phyloP scores from a whole-genome alignment of 2,329 filamentous ascomycete species.

The Celoporthe dispersa region DNA sequence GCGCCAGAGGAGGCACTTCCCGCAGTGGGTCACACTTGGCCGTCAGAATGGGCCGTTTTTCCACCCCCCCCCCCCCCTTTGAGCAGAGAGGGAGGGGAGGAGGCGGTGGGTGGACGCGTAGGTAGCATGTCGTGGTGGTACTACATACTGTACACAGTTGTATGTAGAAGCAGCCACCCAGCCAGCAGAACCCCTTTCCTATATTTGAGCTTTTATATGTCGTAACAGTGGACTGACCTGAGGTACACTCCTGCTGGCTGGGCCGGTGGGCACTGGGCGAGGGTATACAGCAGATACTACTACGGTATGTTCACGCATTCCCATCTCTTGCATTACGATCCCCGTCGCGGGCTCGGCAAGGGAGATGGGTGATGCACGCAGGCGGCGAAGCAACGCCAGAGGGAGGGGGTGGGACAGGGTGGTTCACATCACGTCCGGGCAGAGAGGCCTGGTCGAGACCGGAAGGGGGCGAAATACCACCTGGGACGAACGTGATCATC shows the following conservation, averaged over 20 bases:
- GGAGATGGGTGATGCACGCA: background rate
- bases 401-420: background rate
- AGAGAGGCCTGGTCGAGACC: too few species aligned
- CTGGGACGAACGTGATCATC: background rate
- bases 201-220: background rate
- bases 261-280: background rate
- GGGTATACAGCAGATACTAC: background rate
- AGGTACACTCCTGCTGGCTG: background rate
- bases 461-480: background rate
- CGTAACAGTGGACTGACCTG: background rate
- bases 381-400: background rate
- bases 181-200: background rate
- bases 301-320: background rate
- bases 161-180: background rate
- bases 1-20: slow-evolving; percentile 9
- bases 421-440: background rate
- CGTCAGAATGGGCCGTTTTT: background rate
- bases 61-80: background rate
- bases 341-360: background rate
- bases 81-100: background rate
- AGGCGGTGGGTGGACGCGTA: background rate
- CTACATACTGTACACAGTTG: background rate
- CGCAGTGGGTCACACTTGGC: background rate
- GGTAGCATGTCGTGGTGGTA: background rate
- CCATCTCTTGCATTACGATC: background rate